phyloP scores from a whole-genome alignment of 164 flowering plant species.

The Chimonanthus salicifolius region DNA sequence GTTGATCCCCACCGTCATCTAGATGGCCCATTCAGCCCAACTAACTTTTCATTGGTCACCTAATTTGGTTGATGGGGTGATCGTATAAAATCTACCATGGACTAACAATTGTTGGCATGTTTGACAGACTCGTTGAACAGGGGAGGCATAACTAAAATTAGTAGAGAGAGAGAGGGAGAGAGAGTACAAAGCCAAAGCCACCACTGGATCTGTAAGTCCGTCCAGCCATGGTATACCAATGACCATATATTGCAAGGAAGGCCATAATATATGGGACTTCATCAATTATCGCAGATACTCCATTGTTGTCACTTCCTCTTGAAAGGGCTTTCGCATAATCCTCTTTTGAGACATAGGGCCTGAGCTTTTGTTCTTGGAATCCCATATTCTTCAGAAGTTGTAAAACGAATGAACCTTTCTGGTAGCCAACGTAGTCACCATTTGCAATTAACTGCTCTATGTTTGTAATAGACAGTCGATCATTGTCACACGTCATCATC shows the following conservation, averaged over 20 bases:
- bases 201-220: slow-evolving; percentile 13
- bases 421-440: slow-evolving; percentile 35
- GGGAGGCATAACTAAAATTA: too few species aligned
- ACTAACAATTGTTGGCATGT: too few species aligned
- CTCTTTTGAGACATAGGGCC: slow-evolving; percentile 15
- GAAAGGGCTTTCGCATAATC: slow-evolving; percentile 20
- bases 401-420: slow-evolving; percentile 27
- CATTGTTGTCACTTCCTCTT: slow-evolving; percentile 31
- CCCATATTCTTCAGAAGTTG: slow-evolving; percentile 20
- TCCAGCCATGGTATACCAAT: slow-evolving; percentile 21
- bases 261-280: slow-evolving; percentile 40
- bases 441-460: slow-evolving; percentile 21
- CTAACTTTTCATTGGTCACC: too few species aligned
- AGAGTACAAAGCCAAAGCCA: slow-evolving; percentile 26
- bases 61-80: too few species aligned
- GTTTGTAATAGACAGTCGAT: slow-evolving; percentile 32
- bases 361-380: slow-evolving; percentile 20
- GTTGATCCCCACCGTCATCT: too few species aligned
- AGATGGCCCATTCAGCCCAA: too few species aligned
- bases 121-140: too few species aligned
- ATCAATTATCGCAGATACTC: slow-evolving; percentile 39
- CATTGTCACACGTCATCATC: slow-evolving; percentile 35
- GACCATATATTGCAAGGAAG: slow-evolving; percentile 22
- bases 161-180: not conserved
- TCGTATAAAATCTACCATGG: too few species aligned